Evolutionary conservation across 768 basidiomycete genomes (phyloP).

Genomic region (Suillus tomentosus): DNA sequence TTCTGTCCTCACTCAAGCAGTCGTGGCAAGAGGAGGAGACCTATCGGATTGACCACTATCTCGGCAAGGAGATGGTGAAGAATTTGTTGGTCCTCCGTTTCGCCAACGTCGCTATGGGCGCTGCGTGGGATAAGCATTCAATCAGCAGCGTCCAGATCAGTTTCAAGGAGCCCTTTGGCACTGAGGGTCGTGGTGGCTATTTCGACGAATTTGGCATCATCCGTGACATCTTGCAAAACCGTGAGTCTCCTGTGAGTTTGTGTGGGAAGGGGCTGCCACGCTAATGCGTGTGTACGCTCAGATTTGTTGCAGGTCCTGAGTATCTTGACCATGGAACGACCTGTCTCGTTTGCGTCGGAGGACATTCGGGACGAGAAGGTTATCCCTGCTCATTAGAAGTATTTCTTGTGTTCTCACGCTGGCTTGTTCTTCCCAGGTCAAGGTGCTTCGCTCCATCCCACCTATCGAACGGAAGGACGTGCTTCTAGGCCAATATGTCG

Average conservation of each 20-base stretch:
- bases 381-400: slow-evolving; percentile 17
- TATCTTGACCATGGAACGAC: slow-evolving; percentile 96
- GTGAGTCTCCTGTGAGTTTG: slow-evolving; percentile 53
- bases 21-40: slow-evolving; percentile 97
- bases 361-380: slow-evolving; percentile 99
- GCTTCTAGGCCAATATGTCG: slow-evolving; percentile 93
- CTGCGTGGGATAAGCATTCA: slow-evolving; percentile 94
- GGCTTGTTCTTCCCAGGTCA: slow-evolving; percentile 63
- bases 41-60: slow-evolving; percentile 98
- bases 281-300: slow-evolving; percentile 37
- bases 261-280: slow-evolving; percentile 14
- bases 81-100: slow-evolving; percentile 95
- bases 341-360: slow-evolving; percentile 95
- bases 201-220: slow-evolving; percentile 99
- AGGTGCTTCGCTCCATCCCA: slow-evolving; percentile 90
- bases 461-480: slow-evolving; percentile 76
- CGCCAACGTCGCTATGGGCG: slow-evolving; percentile 87
- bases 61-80: slow-evolving; percentile 99
- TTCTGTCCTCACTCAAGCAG: slow-evolving; percentile 77
- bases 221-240: slow-evolving; percentile 96
- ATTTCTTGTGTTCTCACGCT: slow-evolving; percentile 21
- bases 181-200: slow-evolving; percentile 99
- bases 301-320: slow-evolving; percentile 95
- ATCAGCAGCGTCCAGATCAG: slow-evolving; percentile 98
- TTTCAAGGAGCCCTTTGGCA: slow-evolving; percentile 99